Conservation (phyloP, 495 filamentous ascomycete species). For the Penicillium ochrochloron region DNA sequence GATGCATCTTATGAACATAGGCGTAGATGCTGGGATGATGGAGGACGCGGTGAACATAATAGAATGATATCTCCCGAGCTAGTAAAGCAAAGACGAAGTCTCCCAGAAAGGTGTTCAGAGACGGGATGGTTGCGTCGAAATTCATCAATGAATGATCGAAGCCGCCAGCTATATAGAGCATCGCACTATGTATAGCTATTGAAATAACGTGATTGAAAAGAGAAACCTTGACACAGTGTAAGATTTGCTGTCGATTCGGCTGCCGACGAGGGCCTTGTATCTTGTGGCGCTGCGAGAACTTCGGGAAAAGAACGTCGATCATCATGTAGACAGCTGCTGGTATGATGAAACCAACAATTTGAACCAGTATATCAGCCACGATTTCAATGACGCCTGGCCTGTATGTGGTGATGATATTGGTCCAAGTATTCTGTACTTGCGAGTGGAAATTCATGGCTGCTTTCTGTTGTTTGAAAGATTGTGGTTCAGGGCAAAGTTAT, state of each 20-base stretch:
- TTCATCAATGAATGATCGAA: background rate
- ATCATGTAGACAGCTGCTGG: constrained; percentile 3
- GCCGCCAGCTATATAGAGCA: background rate
- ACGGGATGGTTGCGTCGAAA: constrained; percentile 1
- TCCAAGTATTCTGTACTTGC: background rate
- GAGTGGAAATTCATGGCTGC: constrained; percentile 1
- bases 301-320: constrained; percentile 1
- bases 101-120: background rate
- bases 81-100: constrained; percentile 25
- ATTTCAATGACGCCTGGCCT: background rate
- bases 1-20: constrained; percentile 54
- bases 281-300: constrained; percentile 8
- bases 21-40: constrained; percentile 50
- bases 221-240: background rate
- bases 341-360: constrained; percentile 1
- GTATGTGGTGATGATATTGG: background rate
- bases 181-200: background rate
- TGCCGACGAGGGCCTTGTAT: constrained; percentile 3
- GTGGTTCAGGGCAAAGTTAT: background rate
- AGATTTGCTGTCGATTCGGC: background rate
- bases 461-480: background rate
- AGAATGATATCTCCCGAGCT: constrained; percentile 53
- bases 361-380: constrained; percentile 1
- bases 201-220: background rate
- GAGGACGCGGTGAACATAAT: constrained; percentile 53